Conservation (phyloP, 352 stramenopile genomes). For the Phytophthora sojae region DNA sequence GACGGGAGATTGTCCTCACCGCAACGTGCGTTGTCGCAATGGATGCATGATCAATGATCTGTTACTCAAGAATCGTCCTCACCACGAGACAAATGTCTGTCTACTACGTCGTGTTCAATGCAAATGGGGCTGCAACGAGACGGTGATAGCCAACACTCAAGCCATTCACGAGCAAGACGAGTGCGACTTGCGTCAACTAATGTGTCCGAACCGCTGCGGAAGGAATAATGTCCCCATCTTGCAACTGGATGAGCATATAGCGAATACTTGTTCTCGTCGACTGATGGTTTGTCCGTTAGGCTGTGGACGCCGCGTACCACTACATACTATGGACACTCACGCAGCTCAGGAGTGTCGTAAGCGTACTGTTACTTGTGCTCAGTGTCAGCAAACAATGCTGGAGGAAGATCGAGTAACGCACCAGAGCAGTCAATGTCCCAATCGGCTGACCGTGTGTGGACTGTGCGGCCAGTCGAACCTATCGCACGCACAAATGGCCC, state of each 20-base stretch:
- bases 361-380: slow-evolving; percentile 44
- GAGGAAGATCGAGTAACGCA: slow-evolving; percentile 51
- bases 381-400: slow-evolving; percentile 43
- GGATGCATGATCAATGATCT: slow-evolving; percentile 58
- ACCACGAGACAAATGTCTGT: slow-evolving; percentile 59
- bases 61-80: slow-evolving; percentile 45
- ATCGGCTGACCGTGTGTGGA: slow-evolving; percentile 59
- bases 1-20: slow-evolving; percentile 50
- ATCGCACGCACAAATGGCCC: slow-evolving; percentile 33
- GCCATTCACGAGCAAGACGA: slow-evolving; percentile 59
- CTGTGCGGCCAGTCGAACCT: slow-evolving; percentile 62
- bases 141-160: slow-evolving; percentile 51
- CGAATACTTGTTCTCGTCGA: slow-evolving; percentile 39
- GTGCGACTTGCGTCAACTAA: slow-evolving; percentile 54
- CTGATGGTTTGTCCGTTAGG: slow-evolving; percentile 48
- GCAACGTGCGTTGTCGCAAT: slow-evolving; percentile 74
- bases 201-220: slow-evolving; percentile 67
- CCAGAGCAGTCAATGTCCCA: slow-evolving; percentile 40
- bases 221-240: slow-evolving; percentile 36
- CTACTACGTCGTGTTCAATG: slow-evolving; percentile 60
- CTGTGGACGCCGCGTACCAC: slow-evolving; percentile 62
- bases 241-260: slow-evolving; percentile 53
- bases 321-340: slow-evolving; percentile 54
- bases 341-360: slow-evolving; percentile 49
- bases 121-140: slow-evolving; percentile 66